These are phyloP conservation scores for Talaromyces sp. DNA, from an alignment of 2,329 filamentous ascomycete genomes.

Conservation along the genomic window DNA sequence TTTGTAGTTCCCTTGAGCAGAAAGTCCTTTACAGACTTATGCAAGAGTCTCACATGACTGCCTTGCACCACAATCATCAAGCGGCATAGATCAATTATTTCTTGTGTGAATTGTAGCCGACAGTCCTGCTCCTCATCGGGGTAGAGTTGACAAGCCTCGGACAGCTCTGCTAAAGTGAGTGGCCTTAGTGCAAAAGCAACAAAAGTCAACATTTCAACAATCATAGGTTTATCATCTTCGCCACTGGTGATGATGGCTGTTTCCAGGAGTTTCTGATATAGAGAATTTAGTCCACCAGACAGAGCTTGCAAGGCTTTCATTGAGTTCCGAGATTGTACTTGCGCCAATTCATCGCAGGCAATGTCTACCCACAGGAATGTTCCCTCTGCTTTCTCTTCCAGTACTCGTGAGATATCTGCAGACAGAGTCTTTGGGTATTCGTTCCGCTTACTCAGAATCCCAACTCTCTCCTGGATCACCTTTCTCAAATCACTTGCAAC, in stretches of 20 bases:
- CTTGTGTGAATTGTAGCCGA: conserved; percentile 15
- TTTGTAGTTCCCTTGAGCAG: neutral
- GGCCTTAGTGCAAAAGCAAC: neutral
- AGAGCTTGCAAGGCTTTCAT: conserved; percentile 11
- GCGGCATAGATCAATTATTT: conserved; percentile 18
- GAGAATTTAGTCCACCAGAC: conserved; percentile 17
- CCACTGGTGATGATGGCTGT: neutral
- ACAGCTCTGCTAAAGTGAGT: neutral
- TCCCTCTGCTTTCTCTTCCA: conserved; percentile 22
- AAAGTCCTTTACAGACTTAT: conserved; percentile 22
- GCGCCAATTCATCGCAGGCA: conserved; percentile 17
- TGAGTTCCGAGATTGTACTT: conserved; percentile 16
- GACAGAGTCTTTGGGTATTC: neutral
- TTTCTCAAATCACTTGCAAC: neutral
- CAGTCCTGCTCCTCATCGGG: neutral
- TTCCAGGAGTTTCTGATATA: conserved; percentile 16
- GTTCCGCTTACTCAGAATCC: neutral
- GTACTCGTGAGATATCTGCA: neutral
- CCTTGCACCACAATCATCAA: conserved; percentile 21
- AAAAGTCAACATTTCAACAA: neutral
- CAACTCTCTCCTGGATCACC: neutral
- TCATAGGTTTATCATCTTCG: neutral
- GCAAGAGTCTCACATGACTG: conserved; percentile 16
- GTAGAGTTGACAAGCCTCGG: neutral
- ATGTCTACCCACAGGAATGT: conserved; percentile 23